These are phyloP conservation scores for Ustilago hordei DNA, from an alignment of 1,284 basidiomycete species.

Conservation along the genomic window DNA sequence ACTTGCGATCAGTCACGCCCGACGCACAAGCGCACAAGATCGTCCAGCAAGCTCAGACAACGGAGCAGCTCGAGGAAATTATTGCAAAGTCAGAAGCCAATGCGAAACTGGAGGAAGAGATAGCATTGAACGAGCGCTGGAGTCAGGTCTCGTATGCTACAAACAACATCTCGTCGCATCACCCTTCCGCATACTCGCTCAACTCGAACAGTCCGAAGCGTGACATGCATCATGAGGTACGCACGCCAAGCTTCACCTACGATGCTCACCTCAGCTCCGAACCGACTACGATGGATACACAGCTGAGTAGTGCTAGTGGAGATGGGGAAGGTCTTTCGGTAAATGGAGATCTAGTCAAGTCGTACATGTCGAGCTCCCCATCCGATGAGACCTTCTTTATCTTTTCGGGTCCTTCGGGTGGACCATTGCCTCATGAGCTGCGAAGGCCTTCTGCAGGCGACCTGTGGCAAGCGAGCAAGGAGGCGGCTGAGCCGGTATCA, in stretches of 20 bases:
- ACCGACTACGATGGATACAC: conserved; percentile 36
- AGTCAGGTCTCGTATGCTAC: conserved; percentile 28
- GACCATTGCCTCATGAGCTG: neutral
- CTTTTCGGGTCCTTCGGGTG: conserved; percentile 2
- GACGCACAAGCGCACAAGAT: neutral
- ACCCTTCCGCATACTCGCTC: conserved; percentile 17
- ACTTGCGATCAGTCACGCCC: conserved; percentile 4
- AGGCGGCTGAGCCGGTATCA: neutral
- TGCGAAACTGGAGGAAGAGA: conserved; percentile 6
- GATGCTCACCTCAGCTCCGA: conserved; percentile 31
- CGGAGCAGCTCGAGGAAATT: neutral
- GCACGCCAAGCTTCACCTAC: conserved; percentile 27
- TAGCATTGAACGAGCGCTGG: conserved; percentile 20
- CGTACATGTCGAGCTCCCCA: conserved; percentile 28
- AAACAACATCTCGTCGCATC: conserved; percentile 12
- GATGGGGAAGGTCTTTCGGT: conserved; percentile 19
- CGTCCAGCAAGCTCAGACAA: neutral
- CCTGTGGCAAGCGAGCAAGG: neutral
- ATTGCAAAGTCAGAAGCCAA: neutral
- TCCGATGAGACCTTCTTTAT: conserved; percentile 33
- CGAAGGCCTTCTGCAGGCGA: neutral
- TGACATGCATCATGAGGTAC: conserved; percentile 15
- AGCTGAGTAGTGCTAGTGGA: conserved; percentile 26
- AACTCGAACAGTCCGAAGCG: conserved; percentile 19
- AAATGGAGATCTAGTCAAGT: conserved; percentile 31